Percentiles rank a stretch among this genome's conserved stretches.
Conservation (phyloP, 331 rosid genomes). For the Malus hybrid region DNA sequence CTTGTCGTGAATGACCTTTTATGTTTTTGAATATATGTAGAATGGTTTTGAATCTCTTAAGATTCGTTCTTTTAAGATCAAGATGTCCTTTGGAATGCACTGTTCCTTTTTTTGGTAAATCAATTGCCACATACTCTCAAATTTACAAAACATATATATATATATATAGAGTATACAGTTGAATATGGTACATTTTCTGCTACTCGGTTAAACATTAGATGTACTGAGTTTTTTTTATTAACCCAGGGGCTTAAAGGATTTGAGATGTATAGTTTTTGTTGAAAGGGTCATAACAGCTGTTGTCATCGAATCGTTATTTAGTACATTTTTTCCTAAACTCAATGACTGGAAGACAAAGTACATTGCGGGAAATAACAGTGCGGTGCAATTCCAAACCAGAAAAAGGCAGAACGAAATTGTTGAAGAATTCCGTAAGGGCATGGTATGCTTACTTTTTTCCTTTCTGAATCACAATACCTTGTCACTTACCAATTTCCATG, state of each 20-base stretch:
- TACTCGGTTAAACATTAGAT: background rate
- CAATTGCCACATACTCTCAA: background rate
- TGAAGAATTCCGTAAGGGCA: conserved; percentile 70
- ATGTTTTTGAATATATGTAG: background rate
- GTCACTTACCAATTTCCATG: background rate
- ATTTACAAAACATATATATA: background rate
- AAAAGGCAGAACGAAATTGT: conserved; percentile 64
- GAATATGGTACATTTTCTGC: background rate
- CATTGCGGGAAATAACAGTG: conserved; percentile 54
- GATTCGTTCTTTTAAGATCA: background rate
- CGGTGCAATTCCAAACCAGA: conserved; percentile 49
- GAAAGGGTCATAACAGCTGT: conserved; percentile 69
- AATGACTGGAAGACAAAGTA: conserved; percentile 67
- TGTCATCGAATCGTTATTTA: conserved; percentile 47
- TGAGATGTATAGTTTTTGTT: conserved; percentile 84
- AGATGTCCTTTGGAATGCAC: background rate
- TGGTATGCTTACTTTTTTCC: conserved; percentile 36
- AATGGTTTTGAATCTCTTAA: background rate
- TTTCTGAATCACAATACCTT: background rate
- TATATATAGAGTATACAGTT: too few species aligned
- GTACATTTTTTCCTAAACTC: conserved; percentile 49
- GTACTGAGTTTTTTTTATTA: conserved; percentile 2
- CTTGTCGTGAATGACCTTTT: background rate
- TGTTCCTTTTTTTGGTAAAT: background rate
- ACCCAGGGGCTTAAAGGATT: conserved; percentile 41